Evolutionary conservation across 1,284 basidiomycete genomes (phyloP), one percentile per base, ranked within the genome.

Genomic region (Cryptococcus jaspeensis): DNA sequence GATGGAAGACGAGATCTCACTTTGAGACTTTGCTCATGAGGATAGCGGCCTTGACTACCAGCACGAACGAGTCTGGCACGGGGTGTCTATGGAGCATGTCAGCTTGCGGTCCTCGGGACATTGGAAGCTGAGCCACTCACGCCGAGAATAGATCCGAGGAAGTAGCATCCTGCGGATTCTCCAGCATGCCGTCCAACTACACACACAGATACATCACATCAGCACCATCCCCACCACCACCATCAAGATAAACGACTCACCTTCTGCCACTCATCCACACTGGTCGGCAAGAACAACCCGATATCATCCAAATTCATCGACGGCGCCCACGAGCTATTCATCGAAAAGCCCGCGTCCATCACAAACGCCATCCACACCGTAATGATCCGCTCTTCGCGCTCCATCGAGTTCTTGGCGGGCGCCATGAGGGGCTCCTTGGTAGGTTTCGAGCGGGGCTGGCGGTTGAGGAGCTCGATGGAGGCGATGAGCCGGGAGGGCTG

Each of bases 301-400:
- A 72, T 60, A 18, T 73, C 70, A 2, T 51, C 46, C 1, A 69
- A 18, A 8, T 59, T 42, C 55, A 73, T 60, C 16, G 59, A 65
- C 2, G 64, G 63, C 6, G 58, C 52, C 69, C 69, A 74, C 22
- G 52, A 54, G 22, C 66, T 60, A 52, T 72, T 73, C 28, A 69
- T 37, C 1, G 66, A 46, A 42, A 70, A 70, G 1, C 66, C 60
- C 2, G 70, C 45, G 38, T 76, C 74, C 13, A 51, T 37, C 13
- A 72, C 48, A 50, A 71, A 72, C 0, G 72, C 62, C 49, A 69
- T 56, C 74, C 74, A 75, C 0, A 69, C 60, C 0, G 69, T 72
- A 4, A 66, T 67, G 6, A 70, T 25, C 9, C 74, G 61, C 46
- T 73, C 69, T 55, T 76, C 72, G 11, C 72, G 61, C 25, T 71